Percentiles rank a stretch among this genome's conserved stretches.
These are phyloP conservation scores for Thinopyrum elongatum DNA, from an alignment of 176 grass and related monocot genomes.

Conservation along the genomic window DNA sequence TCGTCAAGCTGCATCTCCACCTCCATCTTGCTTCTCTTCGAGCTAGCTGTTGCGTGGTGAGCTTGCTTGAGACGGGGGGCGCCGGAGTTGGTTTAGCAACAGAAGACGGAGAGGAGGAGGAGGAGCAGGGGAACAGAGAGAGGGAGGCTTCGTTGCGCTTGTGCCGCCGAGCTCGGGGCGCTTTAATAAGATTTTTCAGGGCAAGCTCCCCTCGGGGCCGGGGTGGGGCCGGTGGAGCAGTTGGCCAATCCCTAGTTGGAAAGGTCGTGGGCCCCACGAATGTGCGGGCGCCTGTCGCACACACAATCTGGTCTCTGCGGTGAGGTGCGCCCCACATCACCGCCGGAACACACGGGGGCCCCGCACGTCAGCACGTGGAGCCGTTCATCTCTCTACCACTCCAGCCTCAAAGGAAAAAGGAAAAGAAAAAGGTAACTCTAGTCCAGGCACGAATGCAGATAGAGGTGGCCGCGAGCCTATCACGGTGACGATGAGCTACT, in stretches of 20 bases:
- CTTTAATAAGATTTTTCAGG: slow-evolving; percentile 35
- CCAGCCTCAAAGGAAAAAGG: no score
- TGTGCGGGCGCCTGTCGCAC: background rate
- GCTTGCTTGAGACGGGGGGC: no score
- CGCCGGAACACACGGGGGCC: background rate
- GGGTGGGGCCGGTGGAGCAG: slow-evolving; percentile 33
- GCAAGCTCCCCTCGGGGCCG: background rate
- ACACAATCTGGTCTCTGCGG: slow-evolving; percentile 21
- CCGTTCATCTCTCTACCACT: no score
- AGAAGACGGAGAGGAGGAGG: background rate
- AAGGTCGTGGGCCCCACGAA: slow-evolving; percentile 35
- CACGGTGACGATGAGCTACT: background rate
- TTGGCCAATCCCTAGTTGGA: slow-evolving; percentile 49
- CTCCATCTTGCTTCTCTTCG: slow-evolving; percentile 4
- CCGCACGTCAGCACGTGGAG: background rate
- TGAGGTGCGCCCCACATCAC: background rate
- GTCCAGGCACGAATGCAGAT: background rate
- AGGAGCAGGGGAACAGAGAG: background rate
- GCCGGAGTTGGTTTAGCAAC: background rate
- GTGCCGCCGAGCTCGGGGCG: background rate
- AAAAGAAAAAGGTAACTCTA: background rate
- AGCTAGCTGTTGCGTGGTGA: background rate
- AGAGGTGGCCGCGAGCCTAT: background rate
- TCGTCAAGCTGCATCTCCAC: slow-evolving; percentile 63
- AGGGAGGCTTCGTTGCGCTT: no score